Base-by-base conservation (phyloP, 2,329 filamentous ascomycete species). In the Aspergillus sp. region DNA sequence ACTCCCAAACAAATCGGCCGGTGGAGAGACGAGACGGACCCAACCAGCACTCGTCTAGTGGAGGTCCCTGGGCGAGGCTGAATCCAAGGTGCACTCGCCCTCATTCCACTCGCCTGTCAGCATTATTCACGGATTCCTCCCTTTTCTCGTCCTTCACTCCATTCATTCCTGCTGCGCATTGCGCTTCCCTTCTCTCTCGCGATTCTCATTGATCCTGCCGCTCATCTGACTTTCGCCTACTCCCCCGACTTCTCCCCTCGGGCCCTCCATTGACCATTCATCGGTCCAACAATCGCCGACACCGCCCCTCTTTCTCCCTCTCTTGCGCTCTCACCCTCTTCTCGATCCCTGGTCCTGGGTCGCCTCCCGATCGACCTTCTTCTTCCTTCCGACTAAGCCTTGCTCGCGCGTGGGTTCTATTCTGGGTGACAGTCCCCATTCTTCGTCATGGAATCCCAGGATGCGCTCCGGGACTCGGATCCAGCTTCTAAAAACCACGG, bases 401-500 rank as follows among this genome's bases (percentile, higher is more conserved):
- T 56, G 45, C 48, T 20, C 51, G 54, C 58, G 56, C 56, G 56
- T 58, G 53, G 61, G 45, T 53, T 62, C 60, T 62, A 60, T 62
- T 57, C 54, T 54, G 55, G 60, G 55, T 58, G 55, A 32, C 38
- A 23, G 23, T 47, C 21, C 29, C 14, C 40, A 23, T 20, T 17
- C 14, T 17, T 40, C 47, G 58, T 53, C 29, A 71, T 71, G 69
- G 61, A 62, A 52, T 68, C 68, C 34, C 67, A 69, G 54, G 65
- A 69, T 40, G 60, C 60, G 50, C 62, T 62, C 51, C 67, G 64
- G 38, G 61, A 67, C 50, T 64, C 72, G 57, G 72, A 68, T 50
- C 66, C 69, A 57, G 73, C 72, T 48, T 61, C 68, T 62, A 68
- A 71, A 54, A 68, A 63, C 64, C 72, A 70, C 57, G 70, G 70